These are phyloP conservation scores for Collariella sp. DNA, from an alignment of 495 filamentous ascomycete species.

Conservation along the genomic window DNA sequence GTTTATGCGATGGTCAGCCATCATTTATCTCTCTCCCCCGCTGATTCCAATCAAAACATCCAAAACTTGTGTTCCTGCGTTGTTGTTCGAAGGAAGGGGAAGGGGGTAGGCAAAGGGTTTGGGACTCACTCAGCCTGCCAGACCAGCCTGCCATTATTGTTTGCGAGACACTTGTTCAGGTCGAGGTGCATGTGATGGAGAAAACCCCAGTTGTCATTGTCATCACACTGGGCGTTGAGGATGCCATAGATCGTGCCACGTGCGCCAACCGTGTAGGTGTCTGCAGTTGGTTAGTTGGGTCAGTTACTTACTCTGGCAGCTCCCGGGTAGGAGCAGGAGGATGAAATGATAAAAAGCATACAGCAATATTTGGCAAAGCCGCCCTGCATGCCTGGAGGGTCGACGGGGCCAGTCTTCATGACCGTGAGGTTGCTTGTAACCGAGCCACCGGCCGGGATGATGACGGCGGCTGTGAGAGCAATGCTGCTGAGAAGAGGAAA, in stretches of 20 bases:
- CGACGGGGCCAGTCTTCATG: not conserved
- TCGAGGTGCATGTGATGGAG: not conserved
- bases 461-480: not conserved
- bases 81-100: no score
- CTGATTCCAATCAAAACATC: not conserved
- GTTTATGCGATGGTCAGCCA: not conserved
- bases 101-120: no score
- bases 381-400: not conserved
- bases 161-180: constrained; percentile 1
- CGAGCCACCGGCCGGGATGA: not conserved
- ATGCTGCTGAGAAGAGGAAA: no score
- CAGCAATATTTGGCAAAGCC: not conserved
- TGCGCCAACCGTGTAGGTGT: not conserved
- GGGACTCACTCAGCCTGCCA: constrained; percentile 1
- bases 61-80: no score
- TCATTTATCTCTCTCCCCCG: not conserved
- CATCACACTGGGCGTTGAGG: not conserved
- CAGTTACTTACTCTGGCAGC: no score
- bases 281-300: not conserved
- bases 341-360: not conserved
- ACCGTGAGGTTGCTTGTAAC: not conserved
- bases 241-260: not conserved
- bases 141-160: not conserved
- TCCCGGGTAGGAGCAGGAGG: not conserved
- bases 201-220: not conserved